Evolutionary conservation across 495 filamentous ascomycete species (phyloP), one percentile per base, ranked within the genome.

Genomic region (Cercophora sp.): DNA sequence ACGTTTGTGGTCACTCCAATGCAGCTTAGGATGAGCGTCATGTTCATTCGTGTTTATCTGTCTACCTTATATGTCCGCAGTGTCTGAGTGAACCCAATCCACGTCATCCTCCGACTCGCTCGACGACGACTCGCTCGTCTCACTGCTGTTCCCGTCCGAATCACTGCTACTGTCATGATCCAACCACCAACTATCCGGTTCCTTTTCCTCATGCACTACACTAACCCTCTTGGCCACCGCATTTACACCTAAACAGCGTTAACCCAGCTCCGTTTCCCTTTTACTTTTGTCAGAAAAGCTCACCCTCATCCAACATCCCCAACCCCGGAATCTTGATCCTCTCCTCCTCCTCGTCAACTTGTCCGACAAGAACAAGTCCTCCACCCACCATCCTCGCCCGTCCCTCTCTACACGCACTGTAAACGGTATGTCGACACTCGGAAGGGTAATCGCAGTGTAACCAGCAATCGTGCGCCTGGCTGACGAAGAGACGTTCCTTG

Each of bases 381-480:
- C 35, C 19, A 18, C 40, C 48, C 0, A 26, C n/a, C 11, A 22
- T 18, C 19, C 8, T 37, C 16, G 37, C 54, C 20, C 57, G 40
- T 0, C 54, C 52, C 39, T 50, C 35, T 8, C 19, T 23, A 10
- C 29, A 55, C 8, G 62, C 55, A 1, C n/a, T 34, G 36, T 42
- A 51, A 8, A 56, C 9, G 0, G 27, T 55, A 16, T 72, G 63
- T 9, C 60, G 52, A 40, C 74, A 79, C 52, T 79, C 68, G 6
- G 58, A 63, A 1, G 74, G 75, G 19, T 55, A 75, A 46, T 76
- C 68, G 45, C 74, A 79, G 49, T 76, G 69, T 0, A 48, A 8
- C 59, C 55, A 66, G 56, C 75, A 79, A 55, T 70, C 50, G 26
- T 74, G 62, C 25, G 43, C 36, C 8, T 47, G 48, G 3, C 35